phyloP scores from a whole-genome alignment of 2,329 filamentous ascomycete species.

The Hirsutella thompsonii region DNA sequence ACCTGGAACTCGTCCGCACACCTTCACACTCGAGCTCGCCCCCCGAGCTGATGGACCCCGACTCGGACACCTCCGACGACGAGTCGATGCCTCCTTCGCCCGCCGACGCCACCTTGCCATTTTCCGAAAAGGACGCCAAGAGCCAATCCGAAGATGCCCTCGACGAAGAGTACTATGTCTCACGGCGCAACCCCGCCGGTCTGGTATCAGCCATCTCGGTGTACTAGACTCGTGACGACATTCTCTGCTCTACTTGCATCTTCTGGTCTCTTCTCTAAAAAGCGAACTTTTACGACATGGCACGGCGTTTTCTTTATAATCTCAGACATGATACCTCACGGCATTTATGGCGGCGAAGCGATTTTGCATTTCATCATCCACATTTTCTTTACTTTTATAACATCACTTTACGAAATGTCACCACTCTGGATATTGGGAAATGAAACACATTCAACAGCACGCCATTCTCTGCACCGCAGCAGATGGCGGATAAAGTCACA shows the following conservation, averaged over 20 bases:
- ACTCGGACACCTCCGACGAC: constrained; percentile 58
- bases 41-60: constrained; percentile 59
- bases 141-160: constrained; percentile 24
- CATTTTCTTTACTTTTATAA: background rate
- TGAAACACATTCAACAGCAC: background rate
- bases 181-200: constrained; percentile 34
- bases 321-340: constrained; percentile 13
- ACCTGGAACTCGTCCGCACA: constrained; percentile 56
- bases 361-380: constrained; percentile 2
- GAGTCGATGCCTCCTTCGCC: constrained; percentile 69
- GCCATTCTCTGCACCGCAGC: background rate
- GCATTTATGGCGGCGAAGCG: background rate
- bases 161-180: constrained; percentile 42
- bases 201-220: constrained; percentile 43
- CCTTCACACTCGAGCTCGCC: constrained; percentile 52
- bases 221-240: constrained; percentile 26
- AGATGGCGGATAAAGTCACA: background rate
- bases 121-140: constrained; percentile 43
- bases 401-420: background rate
- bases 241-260: background rate
- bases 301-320: constrained; percentile 11
- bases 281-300: constrained; percentile 10
- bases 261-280: background rate
- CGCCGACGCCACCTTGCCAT: constrained; percentile 41
- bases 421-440: background rate